Percentiles rank a stretch among this genome's conserved stretches.
Conservation (phyloP, 768 basidiomycete species). For the Rhizopogon vulgaris region DNA sequence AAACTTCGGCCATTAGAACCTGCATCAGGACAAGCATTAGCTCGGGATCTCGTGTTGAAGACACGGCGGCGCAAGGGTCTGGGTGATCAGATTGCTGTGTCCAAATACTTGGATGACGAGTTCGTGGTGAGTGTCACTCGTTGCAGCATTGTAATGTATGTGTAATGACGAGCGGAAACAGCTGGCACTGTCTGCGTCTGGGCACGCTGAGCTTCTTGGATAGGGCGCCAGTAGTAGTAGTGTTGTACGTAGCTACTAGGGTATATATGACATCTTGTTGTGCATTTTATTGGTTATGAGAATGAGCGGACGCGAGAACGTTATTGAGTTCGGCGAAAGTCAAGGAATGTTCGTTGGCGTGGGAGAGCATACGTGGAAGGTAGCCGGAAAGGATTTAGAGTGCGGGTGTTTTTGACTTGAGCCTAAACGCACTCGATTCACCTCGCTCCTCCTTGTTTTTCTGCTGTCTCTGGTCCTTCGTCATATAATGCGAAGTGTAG, state of each 20-base stretch:
- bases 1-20: constrained; percentile 95
- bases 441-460: constrained; percentile 32
- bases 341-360: background rate
- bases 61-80: constrained; percentile 94
- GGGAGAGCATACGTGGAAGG: constrained; percentile 1
- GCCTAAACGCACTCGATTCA: constrained; percentile 24
- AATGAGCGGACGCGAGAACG: constrained; percentile 37
- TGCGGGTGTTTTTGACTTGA: constrained; percentile 9
- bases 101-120: constrained; percentile 96
- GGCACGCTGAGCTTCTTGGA: constrained; percentile 90
- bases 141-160: background rate
- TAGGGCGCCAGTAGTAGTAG: constrained; percentile 23
- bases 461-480: constrained; percentile 56
- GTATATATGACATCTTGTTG: background rate
- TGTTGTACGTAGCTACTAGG: constrained; percentile 6
- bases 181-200: constrained; percentile 91
- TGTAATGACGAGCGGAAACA: constrained; percentile 25
- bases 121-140: constrained; percentile 63
- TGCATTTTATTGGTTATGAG: background rate
- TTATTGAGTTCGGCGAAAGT: constrained; percentile 18
- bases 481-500: constrained; percentile 80
- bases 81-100: constrained; percentile 94
- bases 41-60: constrained; percentile 92
- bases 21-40: constrained; percentile 91
- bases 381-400: constrained; percentile 29